Evolutionary conservation across 768 basidiomycete genomes (phyloP), one percentile per base, ranked within the genome.

Genomic region (Chalciporus chontae): DNA sequence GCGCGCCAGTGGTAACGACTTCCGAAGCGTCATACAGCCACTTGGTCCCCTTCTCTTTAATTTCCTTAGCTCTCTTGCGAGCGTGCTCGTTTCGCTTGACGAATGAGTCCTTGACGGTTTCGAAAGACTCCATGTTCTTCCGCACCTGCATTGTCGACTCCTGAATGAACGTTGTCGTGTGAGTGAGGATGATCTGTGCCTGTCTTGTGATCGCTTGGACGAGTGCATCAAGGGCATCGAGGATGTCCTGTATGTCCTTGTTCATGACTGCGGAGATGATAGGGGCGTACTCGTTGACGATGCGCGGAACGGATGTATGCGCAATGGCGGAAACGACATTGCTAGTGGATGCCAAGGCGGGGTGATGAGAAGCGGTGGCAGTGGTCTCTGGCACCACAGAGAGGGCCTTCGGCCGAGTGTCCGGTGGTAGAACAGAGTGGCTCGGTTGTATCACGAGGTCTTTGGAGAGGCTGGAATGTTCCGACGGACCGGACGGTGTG

Each of bases 191-290:
- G 3, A 57, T 52, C 32, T 61, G 61, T 8, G 64, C 66, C 51
- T 84, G 81, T 44, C 69, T 71, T 10, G 72, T 73, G 45, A 85
- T 75, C 38, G 75, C 75, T 27, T 65, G 68, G 51, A 77, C 67
- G 31, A 86, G 72, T 0, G 75, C 79, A 54, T 86, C 84, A 26
- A 86, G 70, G 4, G 80, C 81, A 21, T 78, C 77, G 29, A 79
- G 62, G 17, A 85, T 69, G 54, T 84, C 83, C 18, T 75, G 70
- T 44, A 83, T 63, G 49, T 85, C 84, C 45, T 69, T 72, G 8
- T 72, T 72, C 18, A 83, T 65, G n/a, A 67, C 67, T 7, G 75
- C 69, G 2, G 73, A 60, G 19, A 76, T 62, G 11, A 72, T 72
- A 40, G 74, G 75, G 45, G 74, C 69, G 39, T 72, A 77, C 34